Evolutionary conservation across 495 filamentous ascomycete genomes (phyloP), one percentile per base, ranked within the genome.

Genomic region (Trichocladium uniseriatum): DNA sequence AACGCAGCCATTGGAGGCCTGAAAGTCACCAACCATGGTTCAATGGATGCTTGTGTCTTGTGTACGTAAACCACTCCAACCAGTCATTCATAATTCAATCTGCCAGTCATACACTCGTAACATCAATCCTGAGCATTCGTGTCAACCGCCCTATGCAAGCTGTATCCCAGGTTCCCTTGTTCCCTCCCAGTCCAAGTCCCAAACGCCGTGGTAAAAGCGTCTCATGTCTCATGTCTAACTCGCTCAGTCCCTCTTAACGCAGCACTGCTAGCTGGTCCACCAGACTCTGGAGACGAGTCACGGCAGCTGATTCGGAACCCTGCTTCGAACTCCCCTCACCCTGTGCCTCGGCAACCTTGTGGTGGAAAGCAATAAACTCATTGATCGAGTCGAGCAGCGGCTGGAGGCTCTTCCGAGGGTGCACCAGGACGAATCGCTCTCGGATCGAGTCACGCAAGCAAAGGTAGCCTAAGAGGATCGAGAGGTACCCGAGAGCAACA

Each of bases 401-500:
- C 13, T 71, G 62, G 3, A 95, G 66, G 11, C 70, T 82, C 37
- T 74, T 74, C 6, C 79, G 75, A 2, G 77, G 77, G 38, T 87
- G 70, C 22, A 66, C 71, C 6, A 64, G 36, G 55, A 69, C 27
- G 22, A 90, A 71, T 18, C 70, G 62, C 21, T 65, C 60, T 29
- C 76, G 64, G 11, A 79, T 77, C 24, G 71, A 68, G 11, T 58
- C 40, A 43, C 80, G 69, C 16, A 90, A 69, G 59, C 84, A 89
- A 14, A 96, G 72, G 42, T 84, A 87, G 22, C 87, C 83, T 10
- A 99, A 70, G 3, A 96, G 71, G 5, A 97, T 80, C 1, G 91
- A 81, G 36, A 99, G 73, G 58, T 95, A 99, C 22, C 94, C 94
- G 49, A 90, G 81, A 2, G 87, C 85, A 24, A 99, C 89, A 62